A percentile compares a stretch with the other conserved stretches of the same genome.
These are phyloP conservation scores for Flaveria linearis DNA, from an alignment of 129 eudicot genomes.

Conservation along the genomic window DNA sequence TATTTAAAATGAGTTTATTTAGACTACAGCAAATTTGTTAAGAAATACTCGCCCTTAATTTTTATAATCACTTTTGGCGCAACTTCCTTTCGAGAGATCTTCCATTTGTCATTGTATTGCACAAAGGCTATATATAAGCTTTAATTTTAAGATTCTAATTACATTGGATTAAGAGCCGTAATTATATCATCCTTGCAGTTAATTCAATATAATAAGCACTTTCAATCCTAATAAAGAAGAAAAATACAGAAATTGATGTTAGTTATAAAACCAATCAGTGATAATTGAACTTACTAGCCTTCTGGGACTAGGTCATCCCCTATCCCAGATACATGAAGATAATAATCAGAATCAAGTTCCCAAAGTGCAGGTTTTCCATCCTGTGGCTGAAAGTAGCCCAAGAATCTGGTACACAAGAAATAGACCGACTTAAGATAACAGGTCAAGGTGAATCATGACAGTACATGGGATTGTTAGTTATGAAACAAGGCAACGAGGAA, in stretches of 20 bases:
- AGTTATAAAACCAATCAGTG: conserved; percentile 7
- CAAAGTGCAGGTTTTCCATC: conserved; percentile 97
- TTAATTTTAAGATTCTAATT: not conserved
- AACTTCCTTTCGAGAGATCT: not conserved
- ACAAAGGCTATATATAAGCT: not conserved
- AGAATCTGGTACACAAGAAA: conserved; percentile 53
- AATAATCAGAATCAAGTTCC: conserved; percentile 98
- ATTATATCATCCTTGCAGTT: not conserved
- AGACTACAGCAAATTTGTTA: too few relatives aligned
- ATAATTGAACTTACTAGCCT: conserved; percentile 49
- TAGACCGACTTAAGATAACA: conserved; percentile 15
- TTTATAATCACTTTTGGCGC: too few relatives aligned
- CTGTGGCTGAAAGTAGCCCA: conserved; percentile 92
- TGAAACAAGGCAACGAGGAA: not conserved
- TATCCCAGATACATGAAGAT: conserved; percentile 91
- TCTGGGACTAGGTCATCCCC: conserved; percentile 71
- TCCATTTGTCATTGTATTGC: not conserved
- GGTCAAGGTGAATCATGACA: conserved; percentile 7
- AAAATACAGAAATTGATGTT: not conserved
- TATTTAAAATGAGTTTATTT: too few relatives aligned
- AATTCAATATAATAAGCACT: not conserved
- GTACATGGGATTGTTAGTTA: not conserved
- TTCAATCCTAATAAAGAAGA: not conserved
- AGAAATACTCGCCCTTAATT: too few relatives aligned
- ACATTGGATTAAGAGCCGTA: not conserved